Evolutionary conservation across 2,329 filamentous ascomycete genomes (phyloP).

Genomic region (Nakataea oryzae): DNA sequence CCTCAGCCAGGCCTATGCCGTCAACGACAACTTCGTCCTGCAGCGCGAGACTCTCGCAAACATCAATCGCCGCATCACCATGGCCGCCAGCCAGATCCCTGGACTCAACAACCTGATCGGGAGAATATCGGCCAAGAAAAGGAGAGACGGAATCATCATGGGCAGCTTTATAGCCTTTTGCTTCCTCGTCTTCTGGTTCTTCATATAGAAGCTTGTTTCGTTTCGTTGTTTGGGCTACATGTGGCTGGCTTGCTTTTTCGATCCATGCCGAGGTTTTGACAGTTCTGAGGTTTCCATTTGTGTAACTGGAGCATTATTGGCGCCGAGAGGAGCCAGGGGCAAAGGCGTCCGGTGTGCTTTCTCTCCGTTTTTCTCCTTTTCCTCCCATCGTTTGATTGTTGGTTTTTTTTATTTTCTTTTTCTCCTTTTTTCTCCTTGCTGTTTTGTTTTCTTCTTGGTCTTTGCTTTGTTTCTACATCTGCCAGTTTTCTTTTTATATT

Average conservation of each 20-base stretch:
- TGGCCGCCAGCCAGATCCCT: slow-evolving; percentile 82
- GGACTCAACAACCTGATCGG: slow-evolving; percentile 87
- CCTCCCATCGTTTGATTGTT: background rate
- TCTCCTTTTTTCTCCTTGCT: background rate
- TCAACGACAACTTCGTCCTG: slow-evolving; percentile 80
- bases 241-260: background rate
- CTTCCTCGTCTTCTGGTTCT: slow-evolving; percentile 76
- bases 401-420: background rate
- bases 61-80: slow-evolving; percentile 83
- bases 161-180: slow-evolving; percentile 86
- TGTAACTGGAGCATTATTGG: background rate
- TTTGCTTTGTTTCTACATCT: background rate
- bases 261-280: background rate
- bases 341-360: background rate
- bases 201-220: slow-evolving; percentile 37
- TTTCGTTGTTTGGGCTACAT: background rate
- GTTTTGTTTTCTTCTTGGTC: background rate
- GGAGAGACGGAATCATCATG: slow-evolving; percentile 89
- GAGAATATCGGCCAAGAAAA: slow-evolving; percentile 88
- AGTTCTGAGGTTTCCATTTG: background rate
- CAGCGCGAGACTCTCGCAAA: slow-evolving; percentile 82
- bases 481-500: background rate
- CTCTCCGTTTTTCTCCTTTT: background rate
- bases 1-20: slow-evolving; percentile 88
- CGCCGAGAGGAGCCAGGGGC: background rate